Conservation (phyloP, 805 yeast genomes). For the Zygosaccharomyces pseudorouxii region DNA sequence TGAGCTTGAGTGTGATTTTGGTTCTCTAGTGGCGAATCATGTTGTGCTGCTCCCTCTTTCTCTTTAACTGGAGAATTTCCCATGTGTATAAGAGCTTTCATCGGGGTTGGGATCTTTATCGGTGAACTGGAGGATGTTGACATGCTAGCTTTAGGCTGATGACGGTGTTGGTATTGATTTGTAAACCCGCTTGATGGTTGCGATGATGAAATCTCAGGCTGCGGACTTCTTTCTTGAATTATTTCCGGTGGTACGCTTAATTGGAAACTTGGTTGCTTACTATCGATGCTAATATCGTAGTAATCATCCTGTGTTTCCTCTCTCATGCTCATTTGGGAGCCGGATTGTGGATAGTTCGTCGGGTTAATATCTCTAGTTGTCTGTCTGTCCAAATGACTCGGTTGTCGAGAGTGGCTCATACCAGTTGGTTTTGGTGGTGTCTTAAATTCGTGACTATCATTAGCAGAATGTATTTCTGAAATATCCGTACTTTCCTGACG, state of each 20-base stretch:
- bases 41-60: not conserved
- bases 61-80: conserved; percentile 19
- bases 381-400: not conserved
- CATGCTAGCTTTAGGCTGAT: conserved; percentile 1
- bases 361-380: not conserved
- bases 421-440: conserved; percentile 1
- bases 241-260: conserved; percentile 1
- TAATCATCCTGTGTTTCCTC: not conserved
- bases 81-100: conserved; percentile 24
- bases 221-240: not conserved
- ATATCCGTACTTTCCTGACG: not conserved
- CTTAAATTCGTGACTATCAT: not conserved
- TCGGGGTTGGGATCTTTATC: conserved; percentile 25
- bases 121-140: conserved; percentile 18
- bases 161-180: not conserved
- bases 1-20: conserved; percentile 6
- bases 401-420: not conserved
- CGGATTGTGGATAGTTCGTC: not conserved
- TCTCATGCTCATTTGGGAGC: not conserved
- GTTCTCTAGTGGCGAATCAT: conserved; percentile 10
- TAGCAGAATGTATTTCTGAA: not conserved
- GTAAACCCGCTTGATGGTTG: not conserved
- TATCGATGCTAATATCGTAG: not conserved
- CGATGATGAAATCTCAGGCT: not conserved
- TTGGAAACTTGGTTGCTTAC: conserved; percentile 4